Evolutionary conservation across 2,329 filamentous ascomycete species (phyloP).

Genomic region (Triangularia verruculosa): DNA sequence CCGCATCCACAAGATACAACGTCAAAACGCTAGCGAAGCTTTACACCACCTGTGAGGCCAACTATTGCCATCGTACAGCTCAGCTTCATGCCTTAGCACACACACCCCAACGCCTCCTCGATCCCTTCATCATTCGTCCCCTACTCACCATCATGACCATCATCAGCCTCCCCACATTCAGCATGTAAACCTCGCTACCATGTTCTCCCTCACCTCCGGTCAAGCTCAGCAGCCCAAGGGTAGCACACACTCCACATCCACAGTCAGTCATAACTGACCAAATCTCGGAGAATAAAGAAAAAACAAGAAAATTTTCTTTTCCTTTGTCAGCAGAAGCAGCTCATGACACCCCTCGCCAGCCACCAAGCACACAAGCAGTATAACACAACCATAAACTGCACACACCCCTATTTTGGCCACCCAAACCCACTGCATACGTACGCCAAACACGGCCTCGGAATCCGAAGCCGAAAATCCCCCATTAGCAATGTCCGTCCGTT

Average conservation of each 20-base stretch:
- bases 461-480: neutral
- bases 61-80: neutral
- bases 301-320: neutral
- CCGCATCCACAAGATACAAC: neutral
- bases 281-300: neutral
- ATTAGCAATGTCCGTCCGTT: neutral
- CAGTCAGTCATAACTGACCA: neutral
- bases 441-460: neutral
- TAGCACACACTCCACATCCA: neutral
- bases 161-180: neutral
- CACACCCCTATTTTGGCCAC: neutral
- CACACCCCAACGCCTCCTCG: neutral
- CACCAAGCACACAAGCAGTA: neutral
- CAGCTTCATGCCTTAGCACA: neutral
- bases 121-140: neutral
- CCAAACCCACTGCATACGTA: neutral
- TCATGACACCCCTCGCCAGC: neutral
- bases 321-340: neutral
- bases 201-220: neutral
- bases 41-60: neutral
- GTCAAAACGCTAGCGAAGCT: neutral
- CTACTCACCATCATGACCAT: neutral
- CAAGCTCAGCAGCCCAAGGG: neutral
- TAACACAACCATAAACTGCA: too few relatives aligned
- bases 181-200: neutral